Percentiles rank a stretch among this genome's conserved stretches.
Evolutionary conservation across 2,329 filamentous ascomycete species (phyloP).

Genomic region (Xylariaceae sp.): DNA sequence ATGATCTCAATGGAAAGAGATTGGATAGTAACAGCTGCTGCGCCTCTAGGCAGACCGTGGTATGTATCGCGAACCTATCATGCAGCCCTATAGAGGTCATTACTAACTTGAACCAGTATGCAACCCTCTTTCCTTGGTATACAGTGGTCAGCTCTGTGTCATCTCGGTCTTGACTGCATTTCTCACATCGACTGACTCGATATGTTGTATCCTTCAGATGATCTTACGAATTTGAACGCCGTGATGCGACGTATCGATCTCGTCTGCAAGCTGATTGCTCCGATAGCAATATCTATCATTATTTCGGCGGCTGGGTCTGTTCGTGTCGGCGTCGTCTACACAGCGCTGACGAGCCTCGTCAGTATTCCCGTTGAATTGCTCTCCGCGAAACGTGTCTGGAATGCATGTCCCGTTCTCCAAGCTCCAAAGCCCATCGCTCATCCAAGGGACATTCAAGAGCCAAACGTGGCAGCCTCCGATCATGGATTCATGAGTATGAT

Average conservation of each 20-base stretch:
- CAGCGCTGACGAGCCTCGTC: conserved; percentile 42
- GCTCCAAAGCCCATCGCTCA: conserved; percentile 27
- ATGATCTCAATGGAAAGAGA: conserved; percentile 47
- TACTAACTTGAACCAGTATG: no score
- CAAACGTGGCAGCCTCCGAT: neutral
- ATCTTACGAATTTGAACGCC: conserved; percentile 46
- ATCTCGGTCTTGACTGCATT: no score
- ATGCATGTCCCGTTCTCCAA: conserved; percentile 30
- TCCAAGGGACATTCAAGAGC: neutral
- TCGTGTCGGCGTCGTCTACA: conserved; percentile 43
- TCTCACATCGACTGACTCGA: no score
- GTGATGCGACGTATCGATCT: conserved; percentile 57
- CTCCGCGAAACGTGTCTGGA: conserved; percentile 41
- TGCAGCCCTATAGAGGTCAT: no score
- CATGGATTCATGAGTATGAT: neutral
- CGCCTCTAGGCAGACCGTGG: conserved; percentile 28
- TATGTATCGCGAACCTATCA: no score
- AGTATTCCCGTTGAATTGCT: conserved; percentile 40
- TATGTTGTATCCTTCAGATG: conserved; percentile 17
- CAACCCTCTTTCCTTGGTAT: no score
- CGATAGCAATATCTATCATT: conserved; percentile 48
- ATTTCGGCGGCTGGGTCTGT: conserved; percentile 43
- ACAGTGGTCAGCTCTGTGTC: no score
- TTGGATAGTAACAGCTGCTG: conserved; percentile 40
- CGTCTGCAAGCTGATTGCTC: conserved; percentile 54